Evolutionary conservation across 805 yeast genomes (phyloP).

Genomic region (Starmerella tilneyi): DNA sequence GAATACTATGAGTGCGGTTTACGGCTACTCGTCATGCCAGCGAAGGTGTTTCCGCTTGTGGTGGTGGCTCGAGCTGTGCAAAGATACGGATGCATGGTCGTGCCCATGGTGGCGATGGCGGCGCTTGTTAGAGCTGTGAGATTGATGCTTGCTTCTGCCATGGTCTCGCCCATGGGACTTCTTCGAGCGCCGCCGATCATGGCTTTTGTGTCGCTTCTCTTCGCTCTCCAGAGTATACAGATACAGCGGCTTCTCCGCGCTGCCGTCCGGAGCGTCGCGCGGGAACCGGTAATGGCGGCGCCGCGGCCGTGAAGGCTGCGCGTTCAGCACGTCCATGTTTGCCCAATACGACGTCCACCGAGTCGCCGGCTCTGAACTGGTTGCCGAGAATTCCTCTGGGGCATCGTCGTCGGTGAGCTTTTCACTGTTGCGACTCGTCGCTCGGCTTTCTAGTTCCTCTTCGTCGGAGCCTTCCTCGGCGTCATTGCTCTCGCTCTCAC

Average conservation of each 20-base stretch:
- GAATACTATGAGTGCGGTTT: no score
- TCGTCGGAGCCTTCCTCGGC: not conserved
- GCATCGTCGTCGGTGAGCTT: no score
- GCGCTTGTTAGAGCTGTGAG: not conserved
- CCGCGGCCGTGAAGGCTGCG: not conserved
- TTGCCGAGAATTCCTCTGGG: no score
- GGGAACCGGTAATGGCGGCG: not conserved
- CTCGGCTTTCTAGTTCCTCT: not conserved
- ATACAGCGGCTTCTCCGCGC: no score
- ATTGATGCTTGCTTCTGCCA: no score
- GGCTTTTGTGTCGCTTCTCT: no score
- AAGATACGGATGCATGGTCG: not conserved
- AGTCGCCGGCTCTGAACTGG: not conserved
- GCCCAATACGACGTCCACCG: not conserved
- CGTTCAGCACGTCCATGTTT: no score
- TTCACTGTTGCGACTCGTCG: no score
- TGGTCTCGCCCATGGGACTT: no score
- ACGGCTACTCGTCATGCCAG: slow-evolving; percentile 6
- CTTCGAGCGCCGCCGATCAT: no score
- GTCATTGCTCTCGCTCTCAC: not conserved
- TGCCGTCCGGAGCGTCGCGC: not conserved
- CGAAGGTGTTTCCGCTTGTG: slow-evolving; percentile 3
- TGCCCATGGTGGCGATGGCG: not conserved
- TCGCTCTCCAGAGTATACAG: no score
- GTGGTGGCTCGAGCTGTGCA: not conserved